These are phyloP conservation scores for Gremmenia infestans DNA, from an alignment of 2,329 filamentous ascomycete genomes.

Conservation along the genomic window DNA sequence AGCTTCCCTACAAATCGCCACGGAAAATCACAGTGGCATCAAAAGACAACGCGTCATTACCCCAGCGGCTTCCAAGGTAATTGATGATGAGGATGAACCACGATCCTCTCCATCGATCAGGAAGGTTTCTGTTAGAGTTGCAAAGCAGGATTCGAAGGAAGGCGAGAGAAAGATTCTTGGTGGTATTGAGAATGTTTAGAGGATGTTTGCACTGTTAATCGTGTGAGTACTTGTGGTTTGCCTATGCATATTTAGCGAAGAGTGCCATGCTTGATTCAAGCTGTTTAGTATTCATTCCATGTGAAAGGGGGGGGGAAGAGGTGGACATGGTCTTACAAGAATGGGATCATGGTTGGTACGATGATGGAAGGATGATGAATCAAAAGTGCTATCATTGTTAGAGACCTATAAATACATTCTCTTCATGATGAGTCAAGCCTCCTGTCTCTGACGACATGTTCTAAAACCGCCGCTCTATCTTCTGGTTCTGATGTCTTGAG, in stretches of 20 bases:
- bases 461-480: conserved; percentile 3
- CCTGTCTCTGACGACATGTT: neutral
- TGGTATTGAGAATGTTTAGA: conserved; percentile 24
- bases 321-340: neutral
- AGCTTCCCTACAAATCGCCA: conserved; percentile 4
- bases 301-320: too few relatives aligned
- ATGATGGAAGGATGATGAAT: neutral
- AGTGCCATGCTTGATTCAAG: neutral
- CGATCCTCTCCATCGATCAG: conserved; percentile 26
- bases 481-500: neutral
- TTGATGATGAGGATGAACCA: conserved; percentile 45
- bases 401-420: conserved; percentile 15
- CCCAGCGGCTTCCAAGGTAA: conserved; percentile 40
- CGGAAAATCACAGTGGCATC: conserved; percentile 18
- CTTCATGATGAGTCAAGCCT: conserved; percentile 3
- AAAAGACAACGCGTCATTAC: conserved; percentile 46
- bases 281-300: neutral
- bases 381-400: conserved; percentile 7
- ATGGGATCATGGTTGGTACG: neutral
- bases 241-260: neutral
- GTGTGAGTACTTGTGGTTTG: neutral
- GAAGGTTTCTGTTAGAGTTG: conserved; percentile 19
- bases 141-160: conserved; percentile 16
- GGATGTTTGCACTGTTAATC: neutral
- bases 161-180: conserved; percentile 18